Conservation (phyloP, 768 basidiomycete genomes). For the Mrakia hoshinonis region DNA sequence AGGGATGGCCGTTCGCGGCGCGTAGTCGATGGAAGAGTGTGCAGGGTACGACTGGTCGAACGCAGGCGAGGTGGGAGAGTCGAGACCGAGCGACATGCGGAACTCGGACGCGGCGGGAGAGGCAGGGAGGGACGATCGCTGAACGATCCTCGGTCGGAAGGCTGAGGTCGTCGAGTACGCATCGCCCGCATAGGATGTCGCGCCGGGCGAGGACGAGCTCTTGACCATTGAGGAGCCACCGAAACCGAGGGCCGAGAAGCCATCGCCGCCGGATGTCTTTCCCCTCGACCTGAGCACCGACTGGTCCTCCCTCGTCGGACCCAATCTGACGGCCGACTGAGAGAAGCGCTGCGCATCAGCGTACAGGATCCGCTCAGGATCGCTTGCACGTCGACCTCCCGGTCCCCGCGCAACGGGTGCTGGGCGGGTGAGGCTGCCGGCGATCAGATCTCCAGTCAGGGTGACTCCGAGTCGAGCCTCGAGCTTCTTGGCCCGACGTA, state of each 20-base stretch:
- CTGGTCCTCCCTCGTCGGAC: neutral
- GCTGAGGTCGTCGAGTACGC: neutral
- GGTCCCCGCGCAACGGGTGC: neutral
- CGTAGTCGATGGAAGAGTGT: neutral
- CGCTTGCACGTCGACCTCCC: neutral
- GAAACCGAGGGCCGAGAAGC: neutral
- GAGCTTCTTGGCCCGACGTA: slow-evolving; percentile 14
- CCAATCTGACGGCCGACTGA: neutral
- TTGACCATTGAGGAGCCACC: neutral
- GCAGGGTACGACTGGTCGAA: neutral
- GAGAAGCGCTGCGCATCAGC: neutral
- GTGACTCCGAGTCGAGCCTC: neutral
- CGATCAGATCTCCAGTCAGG: neutral
- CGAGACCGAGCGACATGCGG: neutral
- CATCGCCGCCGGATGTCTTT: neutral
- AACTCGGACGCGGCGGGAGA: neutral
- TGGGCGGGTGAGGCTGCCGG: neutral
- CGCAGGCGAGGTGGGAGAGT: neutral
- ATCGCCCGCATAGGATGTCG: no score
- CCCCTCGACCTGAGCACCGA: neutral
- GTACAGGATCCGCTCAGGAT: neutral
- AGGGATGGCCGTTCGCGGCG: neutral
- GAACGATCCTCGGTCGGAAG: neutral
- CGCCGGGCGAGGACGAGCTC: neutral
- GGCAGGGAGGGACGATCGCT: slow-evolving; percentile 1